Percentiles rank a stretch among this genome's conserved stretches.
These are phyloP conservation scores for Carallia brachiata DNA, from an alignment of 345 rosid species.

Conservation along the genomic window DNA sequence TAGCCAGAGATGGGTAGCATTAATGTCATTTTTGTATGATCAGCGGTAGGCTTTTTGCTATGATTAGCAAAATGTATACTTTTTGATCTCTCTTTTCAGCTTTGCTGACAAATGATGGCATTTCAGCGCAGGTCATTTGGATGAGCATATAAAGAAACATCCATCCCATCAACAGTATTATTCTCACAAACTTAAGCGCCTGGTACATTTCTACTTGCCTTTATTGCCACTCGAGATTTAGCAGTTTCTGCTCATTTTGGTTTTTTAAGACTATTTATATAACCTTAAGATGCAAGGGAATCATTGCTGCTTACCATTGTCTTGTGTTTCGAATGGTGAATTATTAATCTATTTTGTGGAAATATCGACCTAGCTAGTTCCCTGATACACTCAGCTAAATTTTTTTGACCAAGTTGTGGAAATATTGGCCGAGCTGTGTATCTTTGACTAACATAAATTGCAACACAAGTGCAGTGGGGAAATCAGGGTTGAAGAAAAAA, in stretches of 20 bases:
- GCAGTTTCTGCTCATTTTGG: neutral
- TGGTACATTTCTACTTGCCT: slow-evolving; percentile 35
- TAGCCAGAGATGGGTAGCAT: neutral
- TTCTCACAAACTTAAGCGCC: slow-evolving; percentile 67
- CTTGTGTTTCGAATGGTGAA: neutral
- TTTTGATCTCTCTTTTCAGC: slow-evolving; percentile 6
- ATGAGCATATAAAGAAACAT: slow-evolving; percentile 49
- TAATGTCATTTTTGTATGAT: slow-evolving; percentile 4
- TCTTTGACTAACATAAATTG: no score
- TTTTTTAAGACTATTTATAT: neutral
- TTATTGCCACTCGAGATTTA: neutral
- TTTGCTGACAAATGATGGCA: slow-evolving; percentile 9
- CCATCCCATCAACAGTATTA: slow-evolving; percentile 52
- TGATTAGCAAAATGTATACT: neutral
- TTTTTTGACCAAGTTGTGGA: no score
- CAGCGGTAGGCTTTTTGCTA: neutral
- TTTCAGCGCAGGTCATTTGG: slow-evolving; percentile 72
- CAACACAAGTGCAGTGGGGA: no score
- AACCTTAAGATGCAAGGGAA: neutral
- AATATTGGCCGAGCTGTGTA: no score
- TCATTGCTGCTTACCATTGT: neutral
- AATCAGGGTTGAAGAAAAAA: no score
- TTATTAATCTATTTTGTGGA: no score
- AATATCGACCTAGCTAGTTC: no score
- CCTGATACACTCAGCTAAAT: no score